Evolutionary conservation across 2,329 filamentous ascomycete genomes (phyloP).

Genomic region (Pseudogymnoascus sp.): DNA sequence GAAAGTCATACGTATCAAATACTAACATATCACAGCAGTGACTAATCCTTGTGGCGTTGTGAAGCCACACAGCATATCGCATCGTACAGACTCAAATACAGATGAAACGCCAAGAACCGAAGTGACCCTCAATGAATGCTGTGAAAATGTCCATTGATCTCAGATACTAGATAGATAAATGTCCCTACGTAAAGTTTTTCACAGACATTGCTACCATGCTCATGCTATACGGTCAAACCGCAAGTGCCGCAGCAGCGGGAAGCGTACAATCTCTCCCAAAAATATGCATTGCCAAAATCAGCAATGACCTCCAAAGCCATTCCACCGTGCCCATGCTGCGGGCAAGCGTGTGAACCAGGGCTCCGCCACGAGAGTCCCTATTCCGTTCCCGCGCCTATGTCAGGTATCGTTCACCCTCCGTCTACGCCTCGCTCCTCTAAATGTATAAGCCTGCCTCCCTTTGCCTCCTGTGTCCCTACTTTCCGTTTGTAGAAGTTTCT

Average conservation of each 20-base stretch:
- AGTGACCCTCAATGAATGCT: background rate
- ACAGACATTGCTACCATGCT: slow-evolving; percentile 1
- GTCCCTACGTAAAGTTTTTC: background rate
- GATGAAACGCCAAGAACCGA: background rate
- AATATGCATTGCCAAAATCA: slow-evolving; percentile 1
- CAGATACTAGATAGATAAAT: background rate
- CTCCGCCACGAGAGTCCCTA: background rate
- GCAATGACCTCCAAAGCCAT: background rate
- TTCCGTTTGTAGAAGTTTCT: background rate
- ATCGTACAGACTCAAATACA: background rate
- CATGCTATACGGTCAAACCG: background rate
- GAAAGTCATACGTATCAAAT: background rate
- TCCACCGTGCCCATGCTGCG: background rate
- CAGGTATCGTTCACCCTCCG: background rate
- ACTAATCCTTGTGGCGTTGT: background rate
- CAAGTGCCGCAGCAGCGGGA: background rate
- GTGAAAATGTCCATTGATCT: slow-evolving; percentile 4
- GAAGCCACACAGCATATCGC: background rate
- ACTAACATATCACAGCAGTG: background rate
- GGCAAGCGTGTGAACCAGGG: background rate
- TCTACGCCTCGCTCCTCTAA: slow-evolving; percentile 6
- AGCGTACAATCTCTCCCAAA: background rate
- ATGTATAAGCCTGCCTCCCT: background rate
- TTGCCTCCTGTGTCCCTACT: slow-evolving; percentile 2
- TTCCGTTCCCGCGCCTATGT: background rate